Evolutionary conservation across 2,329 filamentous ascomycete genomes (phyloP), one percentile per base, ranked within the genome.

Genomic region (Daldinia eschscholtzii): DNA sequence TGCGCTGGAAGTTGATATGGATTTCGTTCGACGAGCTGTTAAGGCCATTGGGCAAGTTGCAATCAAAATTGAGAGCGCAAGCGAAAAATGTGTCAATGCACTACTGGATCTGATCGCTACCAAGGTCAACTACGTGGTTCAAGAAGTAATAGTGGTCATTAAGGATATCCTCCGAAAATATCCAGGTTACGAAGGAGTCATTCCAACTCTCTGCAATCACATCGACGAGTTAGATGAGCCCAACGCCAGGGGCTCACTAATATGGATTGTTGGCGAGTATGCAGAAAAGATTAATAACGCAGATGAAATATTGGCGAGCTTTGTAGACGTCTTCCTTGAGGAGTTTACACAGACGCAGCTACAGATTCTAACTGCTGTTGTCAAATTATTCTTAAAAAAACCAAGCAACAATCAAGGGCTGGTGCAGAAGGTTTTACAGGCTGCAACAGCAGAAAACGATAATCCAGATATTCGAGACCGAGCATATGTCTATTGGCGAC

Each of bases 251-350:
- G 94, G 92, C 2, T 92, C 95, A 23, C 84, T 99, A 67, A 98
- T 99, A 76, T 99, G 96, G 96, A 98, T 99, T 73, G 95, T 99
- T 5, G 96, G 96, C 74, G 96, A 99, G 80, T 99, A 99, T 79
- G 96, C 96, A 0, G 96, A 99, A 84, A 99, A 99, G 86, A 99
- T 99, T 77, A 97, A 89, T 83, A 98, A 99, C 76, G 96, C 96
- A n/a, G 94, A 94, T 71, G 93, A 98, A 74, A 98, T 99, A 70
- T 82, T 99, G 66, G 87, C 90, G 59, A 91, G 92, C 18, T 99
- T 99, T 77, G 95, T 98, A 12, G 96, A 98, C 63, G 91, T 90
- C 0, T 98, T 99, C 80, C 92, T 92, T 79, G 96, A 98, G 79
- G 96, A 99, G 80, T 98, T 98, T 78, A 96, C 94, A 59, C 95